Percentiles rank a stretch among this genome's conserved stretches.
phyloP scores from a whole-genome alignment of 257 asterid species.

The Phtheirospermum japonicum region DNA sequence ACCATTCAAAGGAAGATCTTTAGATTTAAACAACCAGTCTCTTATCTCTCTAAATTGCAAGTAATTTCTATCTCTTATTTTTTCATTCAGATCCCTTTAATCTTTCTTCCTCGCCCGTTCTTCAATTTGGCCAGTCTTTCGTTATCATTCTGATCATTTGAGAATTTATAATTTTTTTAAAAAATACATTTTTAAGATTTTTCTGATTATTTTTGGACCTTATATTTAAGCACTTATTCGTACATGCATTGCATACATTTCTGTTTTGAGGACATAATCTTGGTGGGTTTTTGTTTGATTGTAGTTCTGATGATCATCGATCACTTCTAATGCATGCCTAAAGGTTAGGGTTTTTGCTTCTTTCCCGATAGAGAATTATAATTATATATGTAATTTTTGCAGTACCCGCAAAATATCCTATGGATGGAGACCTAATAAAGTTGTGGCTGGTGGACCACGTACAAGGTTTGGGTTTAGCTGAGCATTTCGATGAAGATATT shows the following conservation, averaged over 20 bases:
- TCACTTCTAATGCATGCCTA: constrained; percentile 26
- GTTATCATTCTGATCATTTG: constrained; percentile 9
- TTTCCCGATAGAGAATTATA: too few relatives aligned
- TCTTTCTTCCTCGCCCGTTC: constrained; percentile 24
- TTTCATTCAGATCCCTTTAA: constrained; percentile 28
- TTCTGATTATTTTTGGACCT: neutral
- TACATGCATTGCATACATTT: constrained; percentile 34
- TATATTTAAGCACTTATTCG: neutral
- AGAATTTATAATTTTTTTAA: neutral
- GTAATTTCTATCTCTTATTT: constrained; percentile 9
- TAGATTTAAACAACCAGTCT: too few relatives aligned
- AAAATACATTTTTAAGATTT: neutral
- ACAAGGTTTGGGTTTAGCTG: too few relatives aligned
- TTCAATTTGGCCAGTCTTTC: constrained; percentile 24
- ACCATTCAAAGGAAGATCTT: too few relatives aligned
- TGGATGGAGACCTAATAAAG: too few relatives aligned
- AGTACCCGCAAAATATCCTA: too few relatives aligned
- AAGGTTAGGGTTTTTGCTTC: constrained; percentile 34
- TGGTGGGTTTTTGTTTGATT: constrained; percentile 37
- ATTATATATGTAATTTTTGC: too few relatives aligned
- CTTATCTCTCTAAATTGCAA: constrained; percentile 26
- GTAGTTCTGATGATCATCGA: constrained; percentile 33
- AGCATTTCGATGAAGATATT: too few relatives aligned
- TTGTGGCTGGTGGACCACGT: too few relatives aligned
- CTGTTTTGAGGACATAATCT: constrained; percentile 22